These are phyloP conservation scores for Monosporascus sp. DNA, from an alignment of 2,329 filamentous ascomycete species.

Conservation along the genomic window DNA sequence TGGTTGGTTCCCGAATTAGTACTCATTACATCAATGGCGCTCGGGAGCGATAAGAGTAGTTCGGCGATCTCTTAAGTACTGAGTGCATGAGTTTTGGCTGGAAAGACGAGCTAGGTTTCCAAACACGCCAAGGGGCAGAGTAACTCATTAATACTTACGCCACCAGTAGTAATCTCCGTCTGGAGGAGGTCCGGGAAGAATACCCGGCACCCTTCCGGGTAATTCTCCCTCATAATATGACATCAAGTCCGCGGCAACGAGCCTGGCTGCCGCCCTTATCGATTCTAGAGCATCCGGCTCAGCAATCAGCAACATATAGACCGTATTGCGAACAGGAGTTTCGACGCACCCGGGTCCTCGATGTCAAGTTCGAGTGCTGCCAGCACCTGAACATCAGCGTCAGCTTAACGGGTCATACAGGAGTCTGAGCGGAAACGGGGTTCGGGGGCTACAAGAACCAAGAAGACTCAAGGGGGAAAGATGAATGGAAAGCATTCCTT, in stretches of 20 bases:
- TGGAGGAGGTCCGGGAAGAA: constrained; percentile 23
- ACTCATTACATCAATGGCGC: too few species aligned
- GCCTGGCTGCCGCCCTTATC: constrained; percentile 19
- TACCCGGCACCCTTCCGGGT: constrained; percentile 38
- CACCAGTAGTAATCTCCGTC: constrained; percentile 24
- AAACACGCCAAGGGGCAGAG: too few species aligned
- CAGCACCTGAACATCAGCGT: constrained; percentile 4
- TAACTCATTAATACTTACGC: neutral
- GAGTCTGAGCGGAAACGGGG: too few species aligned
- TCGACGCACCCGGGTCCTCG: constrained; percentile 17
- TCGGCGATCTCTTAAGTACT: too few species aligned
- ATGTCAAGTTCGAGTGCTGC: constrained; percentile 24
- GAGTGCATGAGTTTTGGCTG: constrained; percentile 26
- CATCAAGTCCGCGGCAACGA: constrained; percentile 23
- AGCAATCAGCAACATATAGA: neutral
- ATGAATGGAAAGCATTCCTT: constrained; percentile 1
- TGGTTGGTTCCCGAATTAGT: too few species aligned
- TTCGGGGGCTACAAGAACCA: too few species aligned
- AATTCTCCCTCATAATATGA: constrained; percentile 21
- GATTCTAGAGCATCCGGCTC: constrained; percentile 13
- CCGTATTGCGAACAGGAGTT: neutral
- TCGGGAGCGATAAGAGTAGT: too few species aligned
- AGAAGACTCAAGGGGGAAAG: neutral
- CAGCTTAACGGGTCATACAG: neutral
- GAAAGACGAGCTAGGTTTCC: neutral